phyloP scores from a whole-genome alignment of 345 rosid species.

The Eucalyptus cloeziana region DNA sequence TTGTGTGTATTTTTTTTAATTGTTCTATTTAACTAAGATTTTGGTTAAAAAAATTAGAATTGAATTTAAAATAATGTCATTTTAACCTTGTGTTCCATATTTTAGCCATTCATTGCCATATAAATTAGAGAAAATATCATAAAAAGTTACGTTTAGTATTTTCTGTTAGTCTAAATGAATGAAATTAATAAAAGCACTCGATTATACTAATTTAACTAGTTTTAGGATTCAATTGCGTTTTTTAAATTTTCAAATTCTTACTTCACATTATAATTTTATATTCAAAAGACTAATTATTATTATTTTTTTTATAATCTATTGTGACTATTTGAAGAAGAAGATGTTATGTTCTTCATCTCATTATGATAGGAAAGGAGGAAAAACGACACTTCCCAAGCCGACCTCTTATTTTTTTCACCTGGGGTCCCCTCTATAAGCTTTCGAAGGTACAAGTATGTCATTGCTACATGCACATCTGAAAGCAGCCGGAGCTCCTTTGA shows the following conservation, averaged over 20 bases:
- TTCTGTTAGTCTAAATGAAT: too few species aligned
- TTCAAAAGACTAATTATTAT: not conserved
- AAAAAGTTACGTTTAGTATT: too few species aligned
- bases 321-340: not conserved
- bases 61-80: too few species aligned
- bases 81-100: too few species aligned
- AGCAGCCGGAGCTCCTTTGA: not conserved
- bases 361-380: not conserved
- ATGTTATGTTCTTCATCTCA: not conserved
- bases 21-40: too few species aligned
- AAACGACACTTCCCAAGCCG: not conserved
- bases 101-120: too few species aligned
- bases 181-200: too few species aligned
- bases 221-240: too few species aligned
- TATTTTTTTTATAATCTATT: not conserved
- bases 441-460: not conserved
- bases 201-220: fast-evolving
- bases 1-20: too few species aligned
- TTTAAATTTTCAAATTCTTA: not conserved
- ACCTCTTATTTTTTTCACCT: not conserved
- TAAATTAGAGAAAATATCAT: too few species aligned
- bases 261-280: not conserved
- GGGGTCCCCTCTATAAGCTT: not conserved
- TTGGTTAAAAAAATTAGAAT: too few species aligned
- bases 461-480: not conserved